A percentile compares a stretch with the other conserved stretches of the same genome.
phyloP scores from a whole-genome alignment of 257 asterid genomes.

The Solanum ossicruentum region DNA sequence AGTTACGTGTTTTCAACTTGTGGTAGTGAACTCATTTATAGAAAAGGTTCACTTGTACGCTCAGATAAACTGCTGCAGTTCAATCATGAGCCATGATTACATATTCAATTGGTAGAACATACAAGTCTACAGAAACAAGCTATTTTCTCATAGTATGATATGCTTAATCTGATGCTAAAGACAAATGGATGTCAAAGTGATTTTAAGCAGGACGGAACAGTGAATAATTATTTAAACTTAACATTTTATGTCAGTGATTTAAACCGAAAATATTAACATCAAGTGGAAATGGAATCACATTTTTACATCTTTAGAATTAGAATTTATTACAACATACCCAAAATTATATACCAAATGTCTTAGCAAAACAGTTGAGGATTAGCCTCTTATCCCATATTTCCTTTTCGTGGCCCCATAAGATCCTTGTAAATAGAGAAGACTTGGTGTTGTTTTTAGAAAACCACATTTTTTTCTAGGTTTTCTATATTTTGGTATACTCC shows the following conservation, averaged over 20 bases:
- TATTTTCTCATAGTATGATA: too few relatives aligned
- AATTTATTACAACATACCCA: not conserved
- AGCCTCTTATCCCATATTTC: not conserved
- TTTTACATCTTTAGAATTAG: not conserved
- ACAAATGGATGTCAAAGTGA: not conserved
- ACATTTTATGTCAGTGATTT: not conserved
- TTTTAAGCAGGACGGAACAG: not conserved
- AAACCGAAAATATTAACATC: not conserved
- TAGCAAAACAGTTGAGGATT: not conserved
- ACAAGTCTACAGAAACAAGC: not conserved
- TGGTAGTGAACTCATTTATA: not conserved
- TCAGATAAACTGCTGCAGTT: not conserved
- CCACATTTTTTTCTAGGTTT: not conserved
- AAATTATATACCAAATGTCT: not conserved
- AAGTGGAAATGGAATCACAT: not conserved
- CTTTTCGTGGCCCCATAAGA: not conserved
- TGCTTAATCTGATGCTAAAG: not conserved
- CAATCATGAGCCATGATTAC: not conserved
- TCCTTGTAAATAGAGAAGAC: not conserved
- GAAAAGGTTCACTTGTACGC: not conserved
- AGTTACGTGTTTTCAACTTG: not conserved
- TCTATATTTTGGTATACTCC: not conserved
- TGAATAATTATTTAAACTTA: not conserved
- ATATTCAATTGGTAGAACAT: not conserved
- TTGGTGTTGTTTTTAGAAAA: not conserved